These are phyloP conservation scores for Lichtheimia hyalospora DNA, from an alignment of 371 early-diverging fungal species.

Conservation along the genomic window DNA sequence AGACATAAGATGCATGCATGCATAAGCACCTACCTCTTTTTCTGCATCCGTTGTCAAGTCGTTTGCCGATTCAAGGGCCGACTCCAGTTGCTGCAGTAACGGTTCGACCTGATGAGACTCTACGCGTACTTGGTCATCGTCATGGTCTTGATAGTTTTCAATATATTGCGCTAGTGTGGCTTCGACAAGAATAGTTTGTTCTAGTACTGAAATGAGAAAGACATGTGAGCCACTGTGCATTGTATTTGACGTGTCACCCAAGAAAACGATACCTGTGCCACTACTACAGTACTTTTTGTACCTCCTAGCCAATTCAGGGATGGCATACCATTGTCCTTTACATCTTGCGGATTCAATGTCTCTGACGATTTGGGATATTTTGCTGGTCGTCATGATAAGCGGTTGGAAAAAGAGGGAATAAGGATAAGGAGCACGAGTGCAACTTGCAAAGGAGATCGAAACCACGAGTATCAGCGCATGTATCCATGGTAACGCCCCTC, in stretches of 20 bases:
- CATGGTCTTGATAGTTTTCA: background rate
- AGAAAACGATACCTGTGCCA: slow-evolving; percentile 51
- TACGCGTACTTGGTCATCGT: background rate
- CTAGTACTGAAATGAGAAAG: background rate
- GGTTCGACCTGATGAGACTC: slow-evolving; percentile 15
- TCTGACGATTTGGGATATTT: slow-evolving; percentile 20
- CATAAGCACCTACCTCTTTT: slow-evolving; percentile 80
- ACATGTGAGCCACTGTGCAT: no score
- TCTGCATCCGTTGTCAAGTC: slow-evolving; percentile 95
- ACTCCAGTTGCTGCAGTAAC: slow-evolving; percentile 12
- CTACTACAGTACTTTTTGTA: slow-evolving; percentile 65
- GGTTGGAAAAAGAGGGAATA: background rate
- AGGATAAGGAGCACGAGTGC: background rate
- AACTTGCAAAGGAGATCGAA: background rate
- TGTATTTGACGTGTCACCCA: no score
- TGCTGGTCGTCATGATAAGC: slow-evolving; percentile 3
- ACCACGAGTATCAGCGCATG: no score
- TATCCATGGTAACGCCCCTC: no score
- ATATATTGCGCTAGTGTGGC: slow-evolving; percentile 1
- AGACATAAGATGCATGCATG: background rate
- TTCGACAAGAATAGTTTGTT: slow-evolving; percentile 7
- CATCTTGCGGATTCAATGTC: slow-evolving; percentile 60
- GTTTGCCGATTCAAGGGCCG: slow-evolving; percentile 42
- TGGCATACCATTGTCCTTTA: slow-evolving; percentile 52
- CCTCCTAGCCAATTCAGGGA: slow-evolving; percentile 64